Conservation (phyloP, 306 rosid genomes). For the Hippophae rhamnoides region DNA sequence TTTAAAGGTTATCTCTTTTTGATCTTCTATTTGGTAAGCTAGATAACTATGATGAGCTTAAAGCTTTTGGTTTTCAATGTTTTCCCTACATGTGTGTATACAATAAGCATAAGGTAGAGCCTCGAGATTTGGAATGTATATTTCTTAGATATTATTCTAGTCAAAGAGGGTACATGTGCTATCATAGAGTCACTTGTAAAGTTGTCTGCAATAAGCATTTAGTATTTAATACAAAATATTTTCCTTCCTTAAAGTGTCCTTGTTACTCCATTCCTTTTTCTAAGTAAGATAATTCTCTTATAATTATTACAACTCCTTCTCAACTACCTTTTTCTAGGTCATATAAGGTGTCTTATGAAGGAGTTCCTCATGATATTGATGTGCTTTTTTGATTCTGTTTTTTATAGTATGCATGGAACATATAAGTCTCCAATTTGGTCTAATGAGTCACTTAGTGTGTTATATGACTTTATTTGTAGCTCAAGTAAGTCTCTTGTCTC, state of each 20-base stretch:
- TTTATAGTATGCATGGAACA: too few relatives aligned
- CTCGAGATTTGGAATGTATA: background rate
- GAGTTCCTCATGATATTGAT: too few relatives aligned
- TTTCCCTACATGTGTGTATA: background rate
- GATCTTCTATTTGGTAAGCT: background rate
- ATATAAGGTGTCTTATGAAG: too few relatives aligned
- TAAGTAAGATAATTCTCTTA: too few relatives aligned
- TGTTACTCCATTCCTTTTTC: too few relatives aligned
- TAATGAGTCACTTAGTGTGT: too few relatives aligned
- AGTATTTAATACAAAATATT: background rate
- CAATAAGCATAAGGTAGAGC: background rate
- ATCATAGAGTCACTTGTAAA: rapidly evolving
- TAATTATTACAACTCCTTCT: too few relatives aligned
- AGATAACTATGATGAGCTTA: background rate
- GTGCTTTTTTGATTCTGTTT: too few relatives aligned
- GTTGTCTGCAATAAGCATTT: background rate
- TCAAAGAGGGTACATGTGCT: background rate
- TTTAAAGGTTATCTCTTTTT: background rate
- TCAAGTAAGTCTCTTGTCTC: too few relatives aligned
- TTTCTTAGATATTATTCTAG: background rate
- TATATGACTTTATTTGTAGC: too few relatives aligned
- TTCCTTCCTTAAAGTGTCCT: background rate
- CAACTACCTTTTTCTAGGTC: too few relatives aligned
- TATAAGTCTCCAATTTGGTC: too few relatives aligned
- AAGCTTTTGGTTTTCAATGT: background rate